These are phyloP conservation scores for Penicillium atrosanguineum DNA, from an alignment of 495 filamentous ascomycete genomes.

Conservation along the genomic window DNA sequence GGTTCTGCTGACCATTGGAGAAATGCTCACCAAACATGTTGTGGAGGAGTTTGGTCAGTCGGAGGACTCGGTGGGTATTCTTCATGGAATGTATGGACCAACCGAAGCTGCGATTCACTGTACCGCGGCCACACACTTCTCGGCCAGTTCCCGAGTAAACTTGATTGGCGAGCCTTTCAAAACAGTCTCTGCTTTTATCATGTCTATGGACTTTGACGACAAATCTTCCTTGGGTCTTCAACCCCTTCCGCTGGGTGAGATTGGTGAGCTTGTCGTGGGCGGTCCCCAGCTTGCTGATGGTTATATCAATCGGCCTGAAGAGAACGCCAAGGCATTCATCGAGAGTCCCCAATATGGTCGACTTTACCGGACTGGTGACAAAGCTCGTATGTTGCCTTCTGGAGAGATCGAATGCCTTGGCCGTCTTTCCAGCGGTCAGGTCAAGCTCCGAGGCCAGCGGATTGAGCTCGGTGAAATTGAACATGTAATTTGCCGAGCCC, in stretches of 20 bases:
- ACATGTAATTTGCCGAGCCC: conserved; percentile 56
- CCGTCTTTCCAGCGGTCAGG: conserved; percentile 70
- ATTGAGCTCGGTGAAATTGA: conserved; percentile 85
- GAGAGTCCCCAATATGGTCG: conserved; percentile 49
- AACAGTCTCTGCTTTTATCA: conserved; percentile 73
- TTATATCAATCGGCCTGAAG: conserved; percentile 75
- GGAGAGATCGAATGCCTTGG: conserved; percentile 80
- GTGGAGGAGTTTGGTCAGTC: conserved; percentile 67
- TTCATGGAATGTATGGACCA: conserved; percentile 86
- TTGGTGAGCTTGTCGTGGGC: conserved; percentile 81
- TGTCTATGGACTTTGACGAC: conserved; percentile 37
- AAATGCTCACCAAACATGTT: conserved; percentile 75
- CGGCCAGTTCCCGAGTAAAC: conserved; percentile 47
- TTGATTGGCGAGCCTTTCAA: conserved; percentile 72
- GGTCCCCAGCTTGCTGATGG: conserved; percentile 73
- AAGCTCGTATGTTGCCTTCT: conserved; percentile 61
- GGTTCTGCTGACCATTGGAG: conserved; percentile 76
- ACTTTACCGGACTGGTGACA: conserved; percentile 83
- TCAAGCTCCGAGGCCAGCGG: conserved; percentile 79
- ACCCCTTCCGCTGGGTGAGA: conserved; percentile 63
- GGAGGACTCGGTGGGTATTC: conserved; percentile 40
- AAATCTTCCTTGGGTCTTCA: conserved; percentile 31
- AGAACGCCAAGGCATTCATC: conserved; percentile 66
- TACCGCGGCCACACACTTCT: conserved; percentile 52
- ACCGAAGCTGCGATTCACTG: conserved; percentile 84